phyloP scores from a whole-genome alignment of 2,329 filamentous ascomycete species.

The Monosporascus sp. region DNA sequence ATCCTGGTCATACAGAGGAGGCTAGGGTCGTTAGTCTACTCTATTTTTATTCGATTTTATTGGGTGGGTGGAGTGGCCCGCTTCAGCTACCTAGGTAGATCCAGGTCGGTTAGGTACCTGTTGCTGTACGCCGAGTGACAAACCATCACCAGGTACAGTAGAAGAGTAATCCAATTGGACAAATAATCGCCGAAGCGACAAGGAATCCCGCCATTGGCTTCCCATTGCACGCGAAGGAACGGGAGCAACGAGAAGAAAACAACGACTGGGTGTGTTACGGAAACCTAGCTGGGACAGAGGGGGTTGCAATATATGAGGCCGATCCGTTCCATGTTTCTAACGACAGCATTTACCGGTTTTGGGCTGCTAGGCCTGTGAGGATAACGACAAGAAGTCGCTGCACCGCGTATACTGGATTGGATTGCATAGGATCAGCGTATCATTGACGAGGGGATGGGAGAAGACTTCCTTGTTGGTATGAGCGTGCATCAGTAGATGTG shows the following conservation, averaged over 20 bases:
- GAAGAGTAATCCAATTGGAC: not conserved
- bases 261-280: not conserved
- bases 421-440: not conserved
- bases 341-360: not conserved
- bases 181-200: not conserved
- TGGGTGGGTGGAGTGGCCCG: not conserved
- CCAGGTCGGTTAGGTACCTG: not conserved
- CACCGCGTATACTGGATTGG: not conserved
- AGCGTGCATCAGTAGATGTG: not conserved
- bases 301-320: not conserved
- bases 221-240: too few species aligned
- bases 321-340: not conserved
- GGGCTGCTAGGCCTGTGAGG: not conserved
- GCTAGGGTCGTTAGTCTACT: not conserved
- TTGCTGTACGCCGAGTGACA: not conserved
- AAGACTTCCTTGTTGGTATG: not conserved
- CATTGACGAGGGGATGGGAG: not conserved
- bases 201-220: not conserved
- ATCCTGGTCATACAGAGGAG: too few species aligned
- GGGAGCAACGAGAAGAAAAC: not conserved
- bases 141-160: not conserved
- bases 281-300: not conserved
- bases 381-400: not conserved
- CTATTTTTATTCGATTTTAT: not conserved
- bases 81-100: not conserved